These are phyloP conservation scores for Alternaria incomplexa DNA, from an alignment of 2,329 filamentous ascomycete genomes.

Conservation along the genomic window DNA sequence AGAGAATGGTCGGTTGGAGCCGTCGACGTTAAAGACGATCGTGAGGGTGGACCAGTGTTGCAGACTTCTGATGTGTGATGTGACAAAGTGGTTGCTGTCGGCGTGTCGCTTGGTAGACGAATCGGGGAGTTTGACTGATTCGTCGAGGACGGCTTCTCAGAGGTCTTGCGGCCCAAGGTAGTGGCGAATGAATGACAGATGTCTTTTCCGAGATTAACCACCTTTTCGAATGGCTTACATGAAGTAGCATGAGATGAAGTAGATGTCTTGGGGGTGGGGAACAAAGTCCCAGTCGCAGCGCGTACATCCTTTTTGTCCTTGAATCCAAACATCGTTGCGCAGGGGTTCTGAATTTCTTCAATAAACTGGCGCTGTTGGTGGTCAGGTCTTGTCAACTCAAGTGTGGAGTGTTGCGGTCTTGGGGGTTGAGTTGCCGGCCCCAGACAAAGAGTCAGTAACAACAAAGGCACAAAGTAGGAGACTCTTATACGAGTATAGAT, in stretches of 20 bases:
- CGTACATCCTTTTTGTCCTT: background rate
- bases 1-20: background rate
- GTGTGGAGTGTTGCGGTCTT: background rate
- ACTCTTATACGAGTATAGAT: background rate
- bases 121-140: background rate
- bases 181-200: background rate
- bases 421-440: background rate
- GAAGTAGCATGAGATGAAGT: background rate
- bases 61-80: background rate
- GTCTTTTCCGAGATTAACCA: background rate
- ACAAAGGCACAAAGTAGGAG: background rate
- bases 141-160: background rate
- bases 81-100: background rate
- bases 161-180: background rate
- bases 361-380: too few relatives aligned
- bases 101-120: background rate
- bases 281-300: background rate
- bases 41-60: background rate
- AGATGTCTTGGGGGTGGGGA: background rate
- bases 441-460: background rate
- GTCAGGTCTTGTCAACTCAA: background rate
- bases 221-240: background rate
- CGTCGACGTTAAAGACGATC: background rate
- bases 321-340: background rate
- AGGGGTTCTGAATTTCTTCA: too few relatives aligned